Evolutionary conservation across 2,329 filamentous ascomycete genomes (phyloP).

Genomic region (Xylariaceae sp.): DNA sequence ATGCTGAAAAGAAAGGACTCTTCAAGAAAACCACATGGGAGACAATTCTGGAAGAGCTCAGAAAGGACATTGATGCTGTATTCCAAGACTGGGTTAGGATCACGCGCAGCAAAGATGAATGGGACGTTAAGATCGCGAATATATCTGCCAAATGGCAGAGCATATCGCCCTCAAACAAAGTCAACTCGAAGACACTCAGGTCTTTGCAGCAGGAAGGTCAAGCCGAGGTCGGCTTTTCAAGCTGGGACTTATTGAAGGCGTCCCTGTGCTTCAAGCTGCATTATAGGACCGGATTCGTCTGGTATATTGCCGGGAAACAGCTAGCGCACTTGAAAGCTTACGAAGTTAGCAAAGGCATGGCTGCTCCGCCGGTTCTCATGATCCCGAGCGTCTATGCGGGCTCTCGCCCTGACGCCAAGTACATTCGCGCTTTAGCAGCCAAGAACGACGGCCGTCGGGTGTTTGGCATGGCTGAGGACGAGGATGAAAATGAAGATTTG

Average conservation of each 20-base stretch:
- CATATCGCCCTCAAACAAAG: slow-evolving; percentile 43
- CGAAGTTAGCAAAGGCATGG: slow-evolving; percentile 21
- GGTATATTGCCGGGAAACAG: slow-evolving; percentile 53
- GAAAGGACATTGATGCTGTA: slow-evolving; percentile 37
- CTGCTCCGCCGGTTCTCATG: slow-evolving; percentile 36
- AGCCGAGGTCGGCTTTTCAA: slow-evolving; percentile 35
- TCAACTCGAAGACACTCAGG: slow-evolving; percentile 30
- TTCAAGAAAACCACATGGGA: slow-evolving; percentile 31
- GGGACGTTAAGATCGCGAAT: slow-evolving; percentile 35
- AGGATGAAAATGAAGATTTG: slow-evolving; percentile 19
- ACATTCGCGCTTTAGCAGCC: slow-evolving; percentile 27
- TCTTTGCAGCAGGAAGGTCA: slow-evolving; percentile 37
- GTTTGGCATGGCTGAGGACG: slow-evolving; percentile 8
- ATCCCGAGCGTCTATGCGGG: slow-evolving; percentile 37
- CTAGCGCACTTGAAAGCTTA: slow-evolving; percentile 51
- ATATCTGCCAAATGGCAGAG: slow-evolving; percentile 46
- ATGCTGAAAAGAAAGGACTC: slow-evolving; percentile 8
- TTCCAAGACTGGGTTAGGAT: slow-evolving; percentile 37
- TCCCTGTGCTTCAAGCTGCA: slow-evolving; percentile 50
- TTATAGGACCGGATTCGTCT: slow-evolving; percentile 43
- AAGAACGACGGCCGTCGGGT: slow-evolving; percentile 19
- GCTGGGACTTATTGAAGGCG: slow-evolving; percentile 55
- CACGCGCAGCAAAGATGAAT: slow-evolving; percentile 3
- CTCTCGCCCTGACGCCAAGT: slow-evolving; percentile 31
- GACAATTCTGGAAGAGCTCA: slow-evolving; percentile 40